Conservation (phyloP, 2,329 filamentous ascomycete genomes). For the Parascedosporium putredinis region DNA sequence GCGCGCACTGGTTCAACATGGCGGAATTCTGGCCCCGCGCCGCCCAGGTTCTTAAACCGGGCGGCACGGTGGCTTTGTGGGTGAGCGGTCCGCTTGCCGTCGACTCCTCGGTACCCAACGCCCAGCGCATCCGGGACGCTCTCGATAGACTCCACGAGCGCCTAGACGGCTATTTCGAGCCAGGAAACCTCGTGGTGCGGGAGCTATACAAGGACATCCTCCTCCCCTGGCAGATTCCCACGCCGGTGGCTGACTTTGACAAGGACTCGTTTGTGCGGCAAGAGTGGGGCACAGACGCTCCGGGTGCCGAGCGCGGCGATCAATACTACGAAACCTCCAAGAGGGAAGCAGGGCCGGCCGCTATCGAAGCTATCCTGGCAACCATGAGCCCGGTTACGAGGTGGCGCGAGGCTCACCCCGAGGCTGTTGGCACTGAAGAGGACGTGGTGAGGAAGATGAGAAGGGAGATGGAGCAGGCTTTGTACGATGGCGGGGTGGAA, state of each 20-base stretch:
- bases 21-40: conserved; percentile 36
- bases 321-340: background rate
- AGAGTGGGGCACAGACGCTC: conserved; percentile 24
- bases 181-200: conserved; percentile 30
- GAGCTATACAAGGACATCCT: conserved; percentile 30
- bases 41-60: conserved; percentile 34
- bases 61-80: conserved; percentile 47
- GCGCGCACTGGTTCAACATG: conserved; percentile 51
- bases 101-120: conserved; percentile 26
- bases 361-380: conserved; percentile 21
- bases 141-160: conserved; percentile 26
- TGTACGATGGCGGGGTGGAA: conserved; percentile 22
- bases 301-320: background rate
- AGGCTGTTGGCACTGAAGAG: conserved; percentile 23
- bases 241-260: conserved; percentile 26
- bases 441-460: conserved; percentile 21
- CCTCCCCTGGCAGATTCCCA: conserved; percentile 37
- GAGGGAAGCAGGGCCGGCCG: background rate
- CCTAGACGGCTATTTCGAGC: conserved; percentile 26
- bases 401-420: conserved; percentile 33
- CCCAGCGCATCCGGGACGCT: conserved; percentile 27
- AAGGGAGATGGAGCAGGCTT: conserved; percentile 14
- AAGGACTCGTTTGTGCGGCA: conserved; percentile 25
- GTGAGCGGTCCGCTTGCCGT: conserved; percentile 20
- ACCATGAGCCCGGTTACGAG: conserved; percentile 27